phyloP scores from a whole-genome alignment of 345 rosid genomes.

The Crucihimalaya himalaica region DNA sequence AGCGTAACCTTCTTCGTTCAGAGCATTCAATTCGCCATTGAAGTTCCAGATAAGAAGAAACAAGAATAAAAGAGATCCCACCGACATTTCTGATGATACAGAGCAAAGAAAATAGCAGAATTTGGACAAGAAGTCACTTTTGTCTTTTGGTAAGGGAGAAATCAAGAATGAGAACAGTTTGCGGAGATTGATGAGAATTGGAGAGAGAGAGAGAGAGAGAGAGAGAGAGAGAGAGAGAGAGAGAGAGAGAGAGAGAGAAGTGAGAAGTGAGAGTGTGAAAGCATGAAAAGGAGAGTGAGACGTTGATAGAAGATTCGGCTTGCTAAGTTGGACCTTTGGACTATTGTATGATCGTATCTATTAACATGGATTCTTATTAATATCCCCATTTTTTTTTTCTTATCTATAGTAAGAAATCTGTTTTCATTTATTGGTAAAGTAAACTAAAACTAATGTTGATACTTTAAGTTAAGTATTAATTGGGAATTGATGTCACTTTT shows the following conservation, averaged over 20 bases:
- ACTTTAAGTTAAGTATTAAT: background rate
- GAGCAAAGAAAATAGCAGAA: background rate
- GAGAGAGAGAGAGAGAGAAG: too few species aligned
- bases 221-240: too few species aligned
- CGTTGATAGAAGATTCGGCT: constrained; percentile 35
- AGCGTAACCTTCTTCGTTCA: constrained; percentile 66
- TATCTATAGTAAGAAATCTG: background rate
- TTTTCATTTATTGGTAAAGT: background rate
- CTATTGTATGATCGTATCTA: background rate
- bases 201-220: constrained; percentile 6
- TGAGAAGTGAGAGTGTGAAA: constrained; percentile 33
- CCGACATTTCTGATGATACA: constrained; percentile 37
- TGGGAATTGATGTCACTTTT: too few species aligned
- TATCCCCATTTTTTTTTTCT: background rate
- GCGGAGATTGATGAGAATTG: constrained; percentile 32
- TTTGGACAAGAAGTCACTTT: constrained; percentile 1
- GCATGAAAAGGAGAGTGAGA: constrained; percentile 26
- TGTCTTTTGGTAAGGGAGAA: constrained; percentile 15
- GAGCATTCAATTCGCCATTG: constrained; percentile 42
- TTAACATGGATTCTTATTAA: too few species aligned
- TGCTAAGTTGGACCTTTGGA: constrained; percentile 21
- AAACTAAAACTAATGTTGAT: background rate
- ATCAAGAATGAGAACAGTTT: constrained; percentile 26
- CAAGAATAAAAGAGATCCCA: constrained; percentile 32
- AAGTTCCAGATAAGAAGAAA: constrained; percentile 43